Conservation (phyloP, 2,329 filamentous ascomycete genomes). For the Graphilbum fragrans region DNA sequence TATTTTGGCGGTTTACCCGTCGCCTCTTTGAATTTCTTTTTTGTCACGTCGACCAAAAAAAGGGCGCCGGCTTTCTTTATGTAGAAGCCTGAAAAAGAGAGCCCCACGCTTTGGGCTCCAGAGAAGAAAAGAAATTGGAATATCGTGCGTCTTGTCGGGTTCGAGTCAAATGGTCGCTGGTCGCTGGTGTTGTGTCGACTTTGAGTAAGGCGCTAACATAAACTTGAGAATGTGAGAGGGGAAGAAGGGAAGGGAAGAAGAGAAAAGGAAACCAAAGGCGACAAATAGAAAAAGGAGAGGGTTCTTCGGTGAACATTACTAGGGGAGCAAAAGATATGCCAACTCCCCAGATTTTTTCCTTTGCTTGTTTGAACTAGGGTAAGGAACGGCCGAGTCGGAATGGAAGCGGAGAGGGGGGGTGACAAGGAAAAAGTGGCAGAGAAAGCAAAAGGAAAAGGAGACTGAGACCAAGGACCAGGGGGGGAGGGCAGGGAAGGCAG, state of each 20-base stretch:
- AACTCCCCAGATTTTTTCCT: slow-evolving; percentile 10
- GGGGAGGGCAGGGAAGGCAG: background rate
- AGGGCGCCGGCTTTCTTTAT: background rate
- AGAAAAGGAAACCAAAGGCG: background rate
- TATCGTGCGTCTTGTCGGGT: background rate
- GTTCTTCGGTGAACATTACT: no score
- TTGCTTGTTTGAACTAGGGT: background rate
- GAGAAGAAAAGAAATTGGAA: no score
- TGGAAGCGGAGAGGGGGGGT: background rate
- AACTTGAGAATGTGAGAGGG: background rate
- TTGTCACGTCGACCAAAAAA: background rate
- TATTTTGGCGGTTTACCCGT: no score
- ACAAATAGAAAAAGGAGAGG: background rate
- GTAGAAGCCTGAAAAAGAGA: background rate
- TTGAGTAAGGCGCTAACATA: background rate
- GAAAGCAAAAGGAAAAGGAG: background rate
- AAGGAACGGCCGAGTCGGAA: background rate
- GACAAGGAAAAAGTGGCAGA: background rate
- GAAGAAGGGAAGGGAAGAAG: background rate
- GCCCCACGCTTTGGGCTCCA: background rate
- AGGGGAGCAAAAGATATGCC: background rate
- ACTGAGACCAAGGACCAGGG: background rate
- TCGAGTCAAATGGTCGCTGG: no score
- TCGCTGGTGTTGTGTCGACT: background rate
- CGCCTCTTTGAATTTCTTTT: no score